These are phyloP conservation scores for Helicocarpus griseus DNA, from an alignment of 2,329 filamentous ascomycete genomes.

Conservation along the genomic window DNA sequence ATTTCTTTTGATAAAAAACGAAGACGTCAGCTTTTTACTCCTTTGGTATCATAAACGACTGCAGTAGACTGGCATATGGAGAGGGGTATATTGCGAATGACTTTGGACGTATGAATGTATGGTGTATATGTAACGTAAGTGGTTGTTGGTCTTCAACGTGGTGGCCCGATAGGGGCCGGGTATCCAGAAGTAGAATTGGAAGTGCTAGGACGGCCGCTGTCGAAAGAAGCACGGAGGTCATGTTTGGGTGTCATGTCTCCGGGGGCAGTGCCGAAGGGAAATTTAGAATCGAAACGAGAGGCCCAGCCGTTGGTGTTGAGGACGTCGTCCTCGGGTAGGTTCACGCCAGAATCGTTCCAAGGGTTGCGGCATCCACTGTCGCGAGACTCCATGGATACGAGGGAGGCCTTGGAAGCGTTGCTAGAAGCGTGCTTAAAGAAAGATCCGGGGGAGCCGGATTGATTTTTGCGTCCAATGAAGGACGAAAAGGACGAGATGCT, in stretches of 20 bases:
- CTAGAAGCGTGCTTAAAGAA: constrained; percentile 87
- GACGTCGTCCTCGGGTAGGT: constrained; percentile 75
- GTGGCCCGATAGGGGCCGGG: constrained; percentile 83
- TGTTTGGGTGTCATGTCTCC: constrained; percentile 80
- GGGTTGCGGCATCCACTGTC: constrained; percentile 93
- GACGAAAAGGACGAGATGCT: constrained; percentile 91
- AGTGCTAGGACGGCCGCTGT: constrained; percentile 85
- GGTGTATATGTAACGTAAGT: constrained; percentile 4
- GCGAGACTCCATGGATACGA: constrained; percentile 91
- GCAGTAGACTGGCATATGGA: constrained; percentile 12
- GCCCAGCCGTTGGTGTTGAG: constrained; percentile 52
- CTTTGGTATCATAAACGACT: constrained; percentile 15
- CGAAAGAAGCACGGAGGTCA: constrained; percentile 71
- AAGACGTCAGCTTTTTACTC: constrained; percentile 1
- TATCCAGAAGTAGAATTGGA: constrained; percentile 97
- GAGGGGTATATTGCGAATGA: constrained; percentile 35
- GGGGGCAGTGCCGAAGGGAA: constrained; percentile 53
- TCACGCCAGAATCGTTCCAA: constrained; percentile 96
- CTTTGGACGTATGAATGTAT: background rate
- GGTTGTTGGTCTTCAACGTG: constrained; percentile 54
- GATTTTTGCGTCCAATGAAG: constrained; percentile 95
- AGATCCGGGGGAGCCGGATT: constrained; percentile 71
- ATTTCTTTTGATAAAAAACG: background rate
- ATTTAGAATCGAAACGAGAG: constrained; percentile 50
- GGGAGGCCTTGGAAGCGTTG: constrained; percentile 87